phyloP scores from a whole-genome alignment of 139 green algal genomes.

The Picochlorum sp. region DNA sequence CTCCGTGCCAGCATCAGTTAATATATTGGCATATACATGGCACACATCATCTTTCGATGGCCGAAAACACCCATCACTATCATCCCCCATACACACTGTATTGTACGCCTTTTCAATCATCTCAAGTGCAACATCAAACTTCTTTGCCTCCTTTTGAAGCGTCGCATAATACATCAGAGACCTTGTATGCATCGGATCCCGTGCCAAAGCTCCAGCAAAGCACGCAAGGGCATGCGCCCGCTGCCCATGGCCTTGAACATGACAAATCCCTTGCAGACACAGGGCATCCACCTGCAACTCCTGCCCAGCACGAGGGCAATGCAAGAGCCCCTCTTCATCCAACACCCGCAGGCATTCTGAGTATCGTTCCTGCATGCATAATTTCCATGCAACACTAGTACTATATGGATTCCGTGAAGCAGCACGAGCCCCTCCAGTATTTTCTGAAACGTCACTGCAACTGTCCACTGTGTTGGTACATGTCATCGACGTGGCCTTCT shows the following conservation, averaged over 20 bases:
- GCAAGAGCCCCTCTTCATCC: slow-evolving; percentile 29
- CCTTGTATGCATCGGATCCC: slow-evolving; percentile 28
- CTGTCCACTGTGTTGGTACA: not conserved
- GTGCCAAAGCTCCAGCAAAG: slow-evolving; percentile 45
- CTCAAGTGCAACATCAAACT: slow-evolving; percentile 47
- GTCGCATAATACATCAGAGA: slow-evolving; percentile 42
- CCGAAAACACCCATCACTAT: not conserved
- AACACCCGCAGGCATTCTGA: not conserved
- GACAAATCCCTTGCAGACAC: slow-evolving; percentile 40
- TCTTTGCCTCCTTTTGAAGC: slow-evolving; percentile 54
- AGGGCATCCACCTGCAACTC: slow-evolving; percentile 31
- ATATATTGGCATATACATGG: slow-evolving; percentile 57
- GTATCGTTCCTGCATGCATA: not conserved
- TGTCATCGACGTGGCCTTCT: not conserved
- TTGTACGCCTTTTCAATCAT: slow-evolving; percentile 23
- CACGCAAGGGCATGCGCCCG: slow-evolving; percentile 54
- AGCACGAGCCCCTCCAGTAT: not conserved
- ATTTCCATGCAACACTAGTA: too few species aligned
- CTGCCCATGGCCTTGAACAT: slow-evolving; percentile 30
- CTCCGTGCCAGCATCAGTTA: slow-evolving; percentile 79
- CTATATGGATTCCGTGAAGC: not conserved
- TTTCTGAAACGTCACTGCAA: not conserved
- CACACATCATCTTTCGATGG: not conserved
- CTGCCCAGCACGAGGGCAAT: slow-evolving; percentile 6
- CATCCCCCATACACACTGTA: slow-evolving; percentile 14